Evolutionary conservation across 805 yeast species (phyloP).

Genomic region (Torulaspora gathmanii): DNA sequence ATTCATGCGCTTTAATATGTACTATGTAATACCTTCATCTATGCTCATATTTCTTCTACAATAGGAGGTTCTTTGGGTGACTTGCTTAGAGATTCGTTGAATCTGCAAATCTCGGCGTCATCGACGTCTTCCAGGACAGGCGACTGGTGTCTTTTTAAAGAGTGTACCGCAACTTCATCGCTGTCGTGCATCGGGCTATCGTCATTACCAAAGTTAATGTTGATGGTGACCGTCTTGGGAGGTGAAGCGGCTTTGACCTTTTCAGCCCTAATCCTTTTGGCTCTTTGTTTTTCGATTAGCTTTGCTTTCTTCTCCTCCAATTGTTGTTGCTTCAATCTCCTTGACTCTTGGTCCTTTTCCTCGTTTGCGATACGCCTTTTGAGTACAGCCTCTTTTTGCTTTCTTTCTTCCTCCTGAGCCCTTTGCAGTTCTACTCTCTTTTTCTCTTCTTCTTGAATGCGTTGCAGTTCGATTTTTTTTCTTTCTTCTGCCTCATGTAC

Average conservation of each 20-base stretch:
- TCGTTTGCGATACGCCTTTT: background rate
- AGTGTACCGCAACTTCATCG: background rate
- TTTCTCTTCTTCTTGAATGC: background rate
- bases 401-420: slow-evolving; percentile 1
- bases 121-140: slow-evolving; percentile 34
- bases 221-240: slow-evolving; percentile 9
- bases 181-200: background rate
- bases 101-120: slow-evolving; percentile 33
- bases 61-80: slow-evolving; percentile 29
- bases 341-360: slow-evolving; percentile 5
- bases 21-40: background rate
- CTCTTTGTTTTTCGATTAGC: slow-evolving; percentile 7
- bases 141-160: slow-evolving; percentile 12
- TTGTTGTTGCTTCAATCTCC: slow-evolving; percentile 4
- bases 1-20: background rate
- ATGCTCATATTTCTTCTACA: slow-evolving; percentile 27
- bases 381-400: background rate
- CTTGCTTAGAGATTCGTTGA: slow-evolving; percentile 21
- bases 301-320: slow-evolving; percentile 8
- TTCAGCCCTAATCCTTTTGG: slow-evolving; percentile 6
- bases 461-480: background rate
- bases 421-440: background rate
- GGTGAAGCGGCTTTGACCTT: slow-evolving; percentile 4
- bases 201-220: slow-evolving; percentile 9
- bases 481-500: slow-evolving; percentile 1